Evolutionary conservation across 768 basidiomycete species (phyloP).

Genomic region (Pulveroboletus sp.): DNA sequence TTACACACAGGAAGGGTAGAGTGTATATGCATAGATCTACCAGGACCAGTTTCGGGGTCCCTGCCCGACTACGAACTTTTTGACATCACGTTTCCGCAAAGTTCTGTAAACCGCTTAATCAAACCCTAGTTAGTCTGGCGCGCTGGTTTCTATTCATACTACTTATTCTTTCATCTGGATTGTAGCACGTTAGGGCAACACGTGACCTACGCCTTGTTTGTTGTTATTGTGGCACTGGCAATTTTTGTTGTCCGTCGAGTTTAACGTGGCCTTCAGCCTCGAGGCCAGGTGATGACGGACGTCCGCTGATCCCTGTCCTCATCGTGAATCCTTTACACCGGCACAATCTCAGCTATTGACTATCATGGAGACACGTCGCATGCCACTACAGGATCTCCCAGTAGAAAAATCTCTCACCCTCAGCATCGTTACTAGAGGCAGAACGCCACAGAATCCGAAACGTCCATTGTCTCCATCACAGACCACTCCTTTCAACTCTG

Average conservation of each 20-base stretch:
- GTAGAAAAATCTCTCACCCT: slow-evolving; percentile 49
- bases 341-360: slow-evolving; percentile 6
- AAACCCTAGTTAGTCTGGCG: too few species aligned
- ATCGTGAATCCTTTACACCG: neutral
- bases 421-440: slow-evolving; percentile 20
- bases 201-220: slow-evolving; percentile 19
- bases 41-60: too few species aligned
- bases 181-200: slow-evolving; percentile 4
- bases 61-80: too few species aligned
- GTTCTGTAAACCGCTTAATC: too few species aligned
- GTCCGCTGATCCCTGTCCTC: slow-evolving; percentile 22
- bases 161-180: too few species aligned
- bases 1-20: too few species aligned
- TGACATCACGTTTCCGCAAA: too few species aligned
- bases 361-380: slow-evolving; percentile 25
- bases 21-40: too few species aligned
- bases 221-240: slow-evolving; percentile 16
- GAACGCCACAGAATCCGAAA: slow-evolving; percentile 41
- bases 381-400: slow-evolving; percentile 56
- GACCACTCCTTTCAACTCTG: slow-evolving; percentile 49
- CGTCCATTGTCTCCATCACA: slow-evolving; percentile 57
- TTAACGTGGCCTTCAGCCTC: slow-evolving; percentile 6
- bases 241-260: slow-evolving; percentile 15
- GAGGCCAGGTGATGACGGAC: slow-evolving; percentile 24
- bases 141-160: too few species aligned